Evolutionary conservation across 176 grass and related monocot species (phyloP).

Genomic region (Tuctoria greenei): DNA sequence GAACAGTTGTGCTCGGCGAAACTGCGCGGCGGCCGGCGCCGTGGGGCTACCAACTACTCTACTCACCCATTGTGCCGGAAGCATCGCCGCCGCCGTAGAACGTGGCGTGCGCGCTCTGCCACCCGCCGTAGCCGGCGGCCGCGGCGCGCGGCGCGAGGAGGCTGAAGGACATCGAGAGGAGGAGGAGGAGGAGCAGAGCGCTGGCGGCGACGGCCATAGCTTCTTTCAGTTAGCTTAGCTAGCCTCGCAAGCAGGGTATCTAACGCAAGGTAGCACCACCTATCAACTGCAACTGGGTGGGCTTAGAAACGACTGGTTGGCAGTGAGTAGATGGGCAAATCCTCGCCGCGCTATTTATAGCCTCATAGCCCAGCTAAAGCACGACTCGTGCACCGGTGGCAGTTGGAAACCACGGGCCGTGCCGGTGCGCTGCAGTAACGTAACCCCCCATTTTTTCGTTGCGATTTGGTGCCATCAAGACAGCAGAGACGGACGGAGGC

Average conservation of each 20-base stretch:
- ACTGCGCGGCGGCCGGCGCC: no score
- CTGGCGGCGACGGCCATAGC: slow-evolving; percentile 25
- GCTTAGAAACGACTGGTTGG: not conserved
- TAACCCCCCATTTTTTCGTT: not conserved
- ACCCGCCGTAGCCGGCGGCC: slow-evolving; percentile 47
- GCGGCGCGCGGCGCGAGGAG: slow-evolving; percentile 25
- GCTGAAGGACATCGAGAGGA: not conserved
- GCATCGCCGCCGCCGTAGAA: no score
- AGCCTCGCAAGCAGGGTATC: not conserved
- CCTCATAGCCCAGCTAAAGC: no score
- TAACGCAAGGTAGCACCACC: not conserved
- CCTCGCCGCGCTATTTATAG: slow-evolving; percentile 33
- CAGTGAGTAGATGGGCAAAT: slow-evolving; percentile 10
- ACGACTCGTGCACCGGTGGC: slow-evolving; percentile 4
- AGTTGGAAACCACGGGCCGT: slow-evolving; percentile 19
- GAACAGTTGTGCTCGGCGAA: no score
- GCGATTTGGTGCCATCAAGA: slow-evolving; percentile 3
- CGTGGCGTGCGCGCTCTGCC: not conserved
- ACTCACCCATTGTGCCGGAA: slow-evolving; percentile 53
- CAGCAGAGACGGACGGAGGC: not conserved
- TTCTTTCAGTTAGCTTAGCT: not conserved
- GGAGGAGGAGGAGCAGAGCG: slow-evolving; percentile 26
- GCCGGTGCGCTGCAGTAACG: not conserved
- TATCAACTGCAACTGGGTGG: not conserved
- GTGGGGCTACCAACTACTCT: no score